Conservation (phyloP, 106 monocot genomes). For the Phalaenopsis aphrodite region DNA sequence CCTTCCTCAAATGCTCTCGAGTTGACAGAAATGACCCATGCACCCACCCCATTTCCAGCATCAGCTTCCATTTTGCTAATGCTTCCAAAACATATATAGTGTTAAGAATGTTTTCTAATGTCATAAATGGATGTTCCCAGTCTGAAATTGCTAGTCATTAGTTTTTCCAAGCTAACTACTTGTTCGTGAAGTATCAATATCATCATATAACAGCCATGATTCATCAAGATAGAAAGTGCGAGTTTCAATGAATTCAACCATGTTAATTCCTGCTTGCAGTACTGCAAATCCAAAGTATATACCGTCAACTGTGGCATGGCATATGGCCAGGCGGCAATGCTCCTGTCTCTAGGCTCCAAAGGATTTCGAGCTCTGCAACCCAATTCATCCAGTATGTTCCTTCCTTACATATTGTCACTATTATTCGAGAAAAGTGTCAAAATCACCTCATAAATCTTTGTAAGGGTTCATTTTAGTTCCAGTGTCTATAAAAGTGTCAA, state of each 20-base stretch:
- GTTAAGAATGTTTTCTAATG: background rate
- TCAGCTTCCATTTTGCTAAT: background rate
- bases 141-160: background rate
- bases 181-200: background rate
- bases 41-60: too few relatives aligned
- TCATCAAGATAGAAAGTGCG: background rate
- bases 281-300: constrained; percentile 82
- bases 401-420: background rate
- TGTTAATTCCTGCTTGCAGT: constrained; percentile 27
- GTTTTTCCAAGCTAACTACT: background rate
- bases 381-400: constrained; percentile 65
- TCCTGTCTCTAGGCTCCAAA: constrained; percentile 73
- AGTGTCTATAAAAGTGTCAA: too few relatives aligned
- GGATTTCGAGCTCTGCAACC: constrained; percentile 87
- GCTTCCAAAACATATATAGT: background rate
- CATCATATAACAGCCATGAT: background rate
- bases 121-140: background rate
- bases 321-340: constrained; percentile 94
- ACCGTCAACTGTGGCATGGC: constrained; percentile 95
- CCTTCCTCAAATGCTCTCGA: background rate
- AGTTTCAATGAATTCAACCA: background rate
- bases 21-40: too few relatives aligned
- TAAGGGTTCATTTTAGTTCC: too few relatives aligned
- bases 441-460: too few relatives aligned
- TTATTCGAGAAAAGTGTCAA: background rate